Conservation (phyloP, 1,139 yeast genomes). For the Candida sp. region DNA sequence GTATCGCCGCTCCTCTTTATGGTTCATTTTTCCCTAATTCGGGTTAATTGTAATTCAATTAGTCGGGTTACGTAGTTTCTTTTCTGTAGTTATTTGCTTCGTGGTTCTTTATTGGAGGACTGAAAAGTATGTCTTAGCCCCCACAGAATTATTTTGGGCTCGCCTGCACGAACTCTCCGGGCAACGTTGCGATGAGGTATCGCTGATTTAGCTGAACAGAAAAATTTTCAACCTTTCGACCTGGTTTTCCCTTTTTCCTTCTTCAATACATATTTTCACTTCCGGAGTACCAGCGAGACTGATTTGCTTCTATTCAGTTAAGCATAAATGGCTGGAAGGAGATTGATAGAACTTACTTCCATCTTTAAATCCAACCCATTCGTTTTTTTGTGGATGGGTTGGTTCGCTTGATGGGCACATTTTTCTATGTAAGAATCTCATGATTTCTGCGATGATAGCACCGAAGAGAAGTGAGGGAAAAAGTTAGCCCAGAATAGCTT, state of each 20-base stretch:
- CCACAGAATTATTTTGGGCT: neutral
- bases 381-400: slow-evolving; percentile 15
- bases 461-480: too few relatives aligned
- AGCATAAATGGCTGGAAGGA: slow-evolving; percentile 60
- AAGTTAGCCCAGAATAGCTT: too few relatives aligned
- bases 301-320: slow-evolving; percentile 42
- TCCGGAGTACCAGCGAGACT: slow-evolving; percentile 58
- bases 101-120: too few relatives aligned
- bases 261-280: slow-evolving; percentile 39
- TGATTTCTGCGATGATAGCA: too few relatives aligned
- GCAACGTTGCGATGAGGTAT: neutral
- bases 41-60: too few relatives aligned
- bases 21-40: too few relatives aligned
- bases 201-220: neutral
- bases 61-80: too few relatives aligned
- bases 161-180: neutral
- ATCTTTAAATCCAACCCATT: slow-evolving; percentile 37
- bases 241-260: slow-evolving; percentile 17
- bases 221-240: slow-evolving; percentile 7
- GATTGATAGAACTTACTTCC: slow-evolving; percentile 27
- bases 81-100: too few relatives aligned
- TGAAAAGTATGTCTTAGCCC: too few relatives aligned
- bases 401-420: slow-evolving; percentile 56
- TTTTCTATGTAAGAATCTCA: neutral
- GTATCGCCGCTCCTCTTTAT: too few relatives aligned